Evolutionary conservation across 2,329 filamentous ascomycete species (phyloP), one percentile per base, ranked within the genome.

Genomic region (Thelonectria olida): DNA sequence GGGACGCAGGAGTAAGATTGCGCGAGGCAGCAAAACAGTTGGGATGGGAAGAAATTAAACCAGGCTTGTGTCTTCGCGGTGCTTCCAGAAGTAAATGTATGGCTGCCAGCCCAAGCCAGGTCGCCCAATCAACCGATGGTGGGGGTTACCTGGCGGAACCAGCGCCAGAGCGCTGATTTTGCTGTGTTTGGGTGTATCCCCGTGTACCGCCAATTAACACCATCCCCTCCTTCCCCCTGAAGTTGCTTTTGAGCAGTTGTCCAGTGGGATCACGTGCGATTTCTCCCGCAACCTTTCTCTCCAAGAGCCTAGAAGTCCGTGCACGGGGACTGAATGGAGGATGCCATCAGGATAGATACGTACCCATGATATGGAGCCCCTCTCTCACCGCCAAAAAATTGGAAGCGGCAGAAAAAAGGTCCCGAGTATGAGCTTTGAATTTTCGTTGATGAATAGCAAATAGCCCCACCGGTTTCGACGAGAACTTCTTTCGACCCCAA

Each of bases 301-400:
- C 25, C 25, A 27, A 27, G 25, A 27, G 25, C 25, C 9, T 27
- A 5, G 9, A 9, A 5, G 25, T 27, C 25, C 25, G 25, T 27
- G 25, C 25, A 27, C 25, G 25, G 25, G n/a, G n/a, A n/a, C n/a
- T n/a, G n/a, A n/a, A n/a, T n/a, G n/a, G n/a, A n/a, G n/a, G n/a
- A n/a, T n/a, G n/a, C n/a, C n/a, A n/a, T n/a, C n/a, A n/a, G n/a
- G n/a, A n/a, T n/a, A n/a, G n/a, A n/a, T 42, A 53, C 49, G 49
- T 54, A 53, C 48, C 54, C 36, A 20, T 23, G 20, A 20, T 25
- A 12, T 17, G 9, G 28, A 2, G 31, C 25, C 34, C 38, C 28
- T 22, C 54, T 56, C 59, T 75, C 70, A 74, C 73, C 73, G 73
- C 73, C 68, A 72, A 75, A 54, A 74, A 67, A 72, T 73, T 73